phyloP scores from a whole-genome alignment of 2,329 filamentous ascomycete genomes.

The Hypoxylon sp. region DNA sequence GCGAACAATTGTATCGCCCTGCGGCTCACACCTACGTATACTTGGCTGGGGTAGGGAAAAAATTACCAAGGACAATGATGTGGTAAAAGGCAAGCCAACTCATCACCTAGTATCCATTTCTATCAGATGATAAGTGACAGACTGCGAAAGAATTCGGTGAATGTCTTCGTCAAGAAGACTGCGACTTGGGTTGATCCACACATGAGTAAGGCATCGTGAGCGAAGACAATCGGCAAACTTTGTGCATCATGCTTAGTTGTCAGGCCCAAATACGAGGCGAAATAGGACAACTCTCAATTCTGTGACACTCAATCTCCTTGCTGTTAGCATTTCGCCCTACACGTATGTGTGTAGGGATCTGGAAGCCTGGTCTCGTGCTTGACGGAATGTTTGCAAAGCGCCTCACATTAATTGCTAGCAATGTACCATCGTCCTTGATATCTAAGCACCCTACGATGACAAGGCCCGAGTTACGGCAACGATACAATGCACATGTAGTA shows the following conservation, averaged over 20 bases:
- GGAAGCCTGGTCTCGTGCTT: no score
- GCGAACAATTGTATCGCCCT: slow-evolving; percentile 15
- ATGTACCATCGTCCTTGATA: no score
- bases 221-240: slow-evolving; percentile 27
- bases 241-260: slow-evolving; percentile 31
- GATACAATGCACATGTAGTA: slow-evolving; percentile 10
- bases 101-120: slow-evolving; percentile 31
- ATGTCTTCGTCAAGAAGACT: slow-evolving; percentile 16
- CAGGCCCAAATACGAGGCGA: slow-evolving; percentile 35
- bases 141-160: slow-evolving; percentile 28
- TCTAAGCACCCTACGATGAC: no score
- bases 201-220: slow-evolving; percentile 16
- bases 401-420: background rate
- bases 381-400: background rate
- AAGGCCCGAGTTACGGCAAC: slow-evolving; percentile 3
- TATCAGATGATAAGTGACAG: slow-evolving; percentile 30
- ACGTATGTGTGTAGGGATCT: background rate
- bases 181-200: slow-evolving; percentile 15
- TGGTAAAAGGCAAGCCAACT: slow-evolving; percentile 31
- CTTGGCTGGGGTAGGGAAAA: no score
- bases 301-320: slow-evolving; percentile 19
- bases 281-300: slow-evolving; percentile 18
- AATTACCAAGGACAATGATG: slow-evolving; percentile 29
- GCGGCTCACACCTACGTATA: slow-evolving; percentile 27
- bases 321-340: slow-evolving; percentile 13